Base-by-base conservation (phyloP, 2,329 filamentous ascomycete species). In the Botryosphaeria agaves region DNA sequence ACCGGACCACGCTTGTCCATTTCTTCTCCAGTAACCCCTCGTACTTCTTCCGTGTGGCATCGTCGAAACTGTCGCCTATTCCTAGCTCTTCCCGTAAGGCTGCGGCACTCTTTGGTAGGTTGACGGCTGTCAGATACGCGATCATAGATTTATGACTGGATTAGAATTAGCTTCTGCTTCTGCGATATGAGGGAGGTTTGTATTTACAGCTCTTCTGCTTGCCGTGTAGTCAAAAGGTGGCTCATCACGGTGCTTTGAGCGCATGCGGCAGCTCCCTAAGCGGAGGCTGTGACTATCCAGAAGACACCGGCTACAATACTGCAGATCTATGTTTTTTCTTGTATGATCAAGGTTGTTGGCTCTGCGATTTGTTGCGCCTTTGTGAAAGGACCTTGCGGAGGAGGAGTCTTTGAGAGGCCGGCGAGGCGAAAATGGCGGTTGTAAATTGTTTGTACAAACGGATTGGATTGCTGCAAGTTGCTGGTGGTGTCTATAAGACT, bases 11-110 rank as follows among this genome's bases (percentile, higher is more conserved):
- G 45, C 83, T 89, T 14, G 87, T 95, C 87, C 87, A 95, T 63
- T 95, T 95, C 69, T 93, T 94, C 65, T 95, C 87, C 41, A 95
- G 58, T 17, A 95, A 57, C 2, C 81, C 80, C 56, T 93, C 84
- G 59, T 94, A 95, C 58, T 92, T 93, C 62, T 93, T 93, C 31
- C 76, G 69, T 14, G 82, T 93, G 12, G 70, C 68, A 37, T 79
- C 65, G 49, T 93, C 83, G 45, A 91, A 85, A 28, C 59, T 64
- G 40, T 79, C 71, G 30, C 73, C 68, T 4, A 93, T 66, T 32
- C 67, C 66, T n/a, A 81, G 59, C 53, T 94, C 85, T 46, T 78
- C 66, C 37, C 83, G 72, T 35, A 94, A 61, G 15, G 77, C 70
- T 26, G 72, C 61, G 25, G 80, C 79, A 37, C 70, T 75, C 33